A percentile compares a stretch with the other conserved stretches of the same genome.
Conservation (phyloP, 345 rosid genomes). For the Populus ilicifolia region DNA sequence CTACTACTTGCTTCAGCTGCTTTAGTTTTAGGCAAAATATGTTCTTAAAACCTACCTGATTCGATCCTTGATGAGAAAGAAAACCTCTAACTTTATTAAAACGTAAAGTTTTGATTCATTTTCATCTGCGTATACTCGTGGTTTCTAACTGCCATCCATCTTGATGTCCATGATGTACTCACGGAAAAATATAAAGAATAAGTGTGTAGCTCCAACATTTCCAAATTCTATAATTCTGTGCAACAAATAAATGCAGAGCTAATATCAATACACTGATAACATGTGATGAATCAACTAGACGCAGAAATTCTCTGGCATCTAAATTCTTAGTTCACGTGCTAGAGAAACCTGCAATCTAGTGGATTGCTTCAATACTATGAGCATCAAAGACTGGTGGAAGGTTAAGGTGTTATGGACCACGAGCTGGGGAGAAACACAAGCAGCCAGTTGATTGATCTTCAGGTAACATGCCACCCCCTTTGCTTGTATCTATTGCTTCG, state of each 20-base stretch:
- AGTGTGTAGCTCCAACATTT: background rate
- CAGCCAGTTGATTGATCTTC: constrained; percentile 34
- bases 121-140: too few relatives aligned
- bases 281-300: background rate
- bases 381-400: background rate
- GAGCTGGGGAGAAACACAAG: constrained; percentile 22
- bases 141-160: background rate
- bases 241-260: background rate
- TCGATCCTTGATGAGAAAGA: background rate
- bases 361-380: background rate
- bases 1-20: background rate
- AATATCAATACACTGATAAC: background rate
- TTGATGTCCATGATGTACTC: background rate
- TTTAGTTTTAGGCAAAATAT: background rate
- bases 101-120: too few relatives aligned
- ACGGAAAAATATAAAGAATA: background rate
- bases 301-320: background rate
- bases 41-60: background rate
- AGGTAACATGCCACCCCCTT: constrained; percentile 37
- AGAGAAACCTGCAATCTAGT: constrained; percentile 6
- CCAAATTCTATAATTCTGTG: background rate
- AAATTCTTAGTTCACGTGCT: background rate
- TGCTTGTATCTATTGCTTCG: constrained; percentile 33
- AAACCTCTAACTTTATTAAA: too few relatives aligned
- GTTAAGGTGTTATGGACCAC: constrained; percentile 20